Evolutionary conservation across 768 basidiomycete genomes (phyloP).

Genomic region (Chiua virens): DNA sequence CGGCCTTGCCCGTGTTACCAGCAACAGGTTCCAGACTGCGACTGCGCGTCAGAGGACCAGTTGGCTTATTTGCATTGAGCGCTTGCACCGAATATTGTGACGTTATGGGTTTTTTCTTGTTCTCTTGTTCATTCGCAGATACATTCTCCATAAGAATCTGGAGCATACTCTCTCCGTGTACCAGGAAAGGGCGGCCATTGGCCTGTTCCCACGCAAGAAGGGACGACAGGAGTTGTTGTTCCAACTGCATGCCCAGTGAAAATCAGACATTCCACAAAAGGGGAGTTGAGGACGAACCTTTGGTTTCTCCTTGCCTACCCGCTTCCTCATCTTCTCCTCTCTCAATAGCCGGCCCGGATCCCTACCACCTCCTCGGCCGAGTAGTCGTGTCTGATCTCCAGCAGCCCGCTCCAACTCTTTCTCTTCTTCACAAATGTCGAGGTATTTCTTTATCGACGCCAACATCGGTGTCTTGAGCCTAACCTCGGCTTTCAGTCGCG

Average conservation of each 20-base stretch:
- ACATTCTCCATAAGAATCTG: conserved; percentile 73
- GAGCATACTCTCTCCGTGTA: conserved; percentile 81
- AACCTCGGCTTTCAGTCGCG: conserved; percentile 79
- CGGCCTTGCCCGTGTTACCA: conserved; percentile 11
- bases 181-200: conserved; percentile 72
- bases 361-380: conserved; percentile 70
- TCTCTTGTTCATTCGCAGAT: conserved; percentile 78
- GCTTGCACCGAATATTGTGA: conserved; percentile 34
- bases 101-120: conserved; percentile 52
- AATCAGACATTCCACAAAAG: background rate
- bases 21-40: conserved; percentile 27
- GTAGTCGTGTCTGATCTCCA: conserved; percentile 76
- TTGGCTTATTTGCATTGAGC: conserved; percentile 20
- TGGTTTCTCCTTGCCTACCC: conserved; percentile 90
- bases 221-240: conserved; percentile 75
- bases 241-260: conserved; percentile 64
- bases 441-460: conserved; percentile 79
- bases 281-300: conserved; percentile 52
- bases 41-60: conserved; percentile 22
- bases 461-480: conserved; percentile 75
- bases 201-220: conserved; percentile 88
- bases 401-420: conserved; percentile 82
- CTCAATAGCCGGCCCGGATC: conserved; percentile 84
- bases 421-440: conserved; percentile 87
- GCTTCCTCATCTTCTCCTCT: conserved; percentile 97